These are phyloP conservation scores for Rhizophora apiculata DNA, from an alignment of 345 rosid species.

Conservation along the genomic window DNA sequence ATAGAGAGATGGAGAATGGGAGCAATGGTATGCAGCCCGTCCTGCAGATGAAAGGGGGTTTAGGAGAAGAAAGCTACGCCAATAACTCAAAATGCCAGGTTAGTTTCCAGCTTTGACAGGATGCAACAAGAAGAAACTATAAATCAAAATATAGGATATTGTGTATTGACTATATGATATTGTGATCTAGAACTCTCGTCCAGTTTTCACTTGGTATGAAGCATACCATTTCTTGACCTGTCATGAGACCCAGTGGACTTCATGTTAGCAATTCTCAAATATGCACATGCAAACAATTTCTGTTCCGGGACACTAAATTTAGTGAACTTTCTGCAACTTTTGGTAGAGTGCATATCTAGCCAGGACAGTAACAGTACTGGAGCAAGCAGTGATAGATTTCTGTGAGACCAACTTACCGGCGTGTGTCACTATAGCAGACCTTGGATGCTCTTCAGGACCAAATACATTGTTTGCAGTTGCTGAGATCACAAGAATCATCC, in stretches of 20 bases:
- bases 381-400: constrained; percentile 26
- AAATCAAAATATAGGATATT: too few species aligned
- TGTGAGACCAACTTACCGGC: constrained; percentile 14
- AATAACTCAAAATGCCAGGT: constrained; percentile 32
- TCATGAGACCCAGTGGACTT: not conserved
- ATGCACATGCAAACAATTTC: not conserved
- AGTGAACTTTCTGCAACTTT: not conserved
- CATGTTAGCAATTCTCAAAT: not conserved
- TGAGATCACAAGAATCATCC: constrained; percentile 20
- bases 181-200: too few species aligned
- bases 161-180: too few species aligned
- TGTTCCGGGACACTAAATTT: not conserved
- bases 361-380: constrained; percentile 21
- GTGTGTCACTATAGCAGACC: constrained; percentile 30
- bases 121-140: too few species aligned
- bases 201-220: not conserved
- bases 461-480: constrained; percentile 27
- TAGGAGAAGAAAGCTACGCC: constrained; percentile 40
- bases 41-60: constrained; percentile 30
- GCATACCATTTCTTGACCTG: not conserved
- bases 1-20: constrained; percentile 6
- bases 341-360: constrained; percentile 25
- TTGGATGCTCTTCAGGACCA: constrained; percentile 51
- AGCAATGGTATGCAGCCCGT: constrained; percentile 14
- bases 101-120: not conserved